Evolutionary conservation across 2,329 filamentous ascomycete genomes (phyloP).

Genomic region (Xylariaceae sp.): DNA sequence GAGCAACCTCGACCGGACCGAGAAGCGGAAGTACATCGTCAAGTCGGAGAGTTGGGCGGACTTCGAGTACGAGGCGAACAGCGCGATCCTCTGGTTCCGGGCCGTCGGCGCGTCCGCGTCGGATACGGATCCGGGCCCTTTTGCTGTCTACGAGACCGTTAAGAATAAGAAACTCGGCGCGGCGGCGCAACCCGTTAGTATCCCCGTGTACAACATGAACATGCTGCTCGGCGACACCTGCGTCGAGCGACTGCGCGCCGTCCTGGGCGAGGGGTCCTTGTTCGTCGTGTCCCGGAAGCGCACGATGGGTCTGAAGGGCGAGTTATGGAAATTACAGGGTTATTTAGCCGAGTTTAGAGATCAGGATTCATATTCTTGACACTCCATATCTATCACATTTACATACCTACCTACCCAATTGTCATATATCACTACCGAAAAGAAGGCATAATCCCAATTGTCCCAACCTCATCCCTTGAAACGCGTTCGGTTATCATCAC

Average conservation of each 20-base stretch:
- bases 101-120: background rate
- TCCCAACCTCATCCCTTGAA: too few relatives aligned
- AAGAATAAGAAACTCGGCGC: conserved; percentile 27
- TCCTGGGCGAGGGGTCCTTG: conserved; percentile 37
- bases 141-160: conserved; percentile 42
- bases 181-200: conserved; percentile 24
- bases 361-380: background rate
- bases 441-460: too few relatives aligned
- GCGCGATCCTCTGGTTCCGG: conserved; percentile 43
- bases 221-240: conserved; percentile 47
- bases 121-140: conserved; percentile 31
- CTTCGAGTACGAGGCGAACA: conserved; percentile 36
- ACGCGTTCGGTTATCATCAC: too few relatives aligned
- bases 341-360: conserved; percentile 37
- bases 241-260: conserved; percentile 35
- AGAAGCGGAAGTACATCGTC: conserved; percentile 37
- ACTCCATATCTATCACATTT: background rate
- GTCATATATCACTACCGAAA: too few relatives aligned
- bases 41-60: conserved; percentile 41
- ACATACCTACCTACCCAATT: background rate
- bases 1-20: conserved; percentile 27
- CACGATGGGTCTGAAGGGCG: conserved; percentile 42
- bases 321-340: conserved; percentile 55
- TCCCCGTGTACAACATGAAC: conserved; percentile 50
- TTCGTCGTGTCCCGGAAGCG: conserved; percentile 41